These are phyloP conservation scores for Rhodotorula sphaerocarpa DNA, from an alignment of 768 basidiomycete genomes.

Conservation along the genomic window DNA sequence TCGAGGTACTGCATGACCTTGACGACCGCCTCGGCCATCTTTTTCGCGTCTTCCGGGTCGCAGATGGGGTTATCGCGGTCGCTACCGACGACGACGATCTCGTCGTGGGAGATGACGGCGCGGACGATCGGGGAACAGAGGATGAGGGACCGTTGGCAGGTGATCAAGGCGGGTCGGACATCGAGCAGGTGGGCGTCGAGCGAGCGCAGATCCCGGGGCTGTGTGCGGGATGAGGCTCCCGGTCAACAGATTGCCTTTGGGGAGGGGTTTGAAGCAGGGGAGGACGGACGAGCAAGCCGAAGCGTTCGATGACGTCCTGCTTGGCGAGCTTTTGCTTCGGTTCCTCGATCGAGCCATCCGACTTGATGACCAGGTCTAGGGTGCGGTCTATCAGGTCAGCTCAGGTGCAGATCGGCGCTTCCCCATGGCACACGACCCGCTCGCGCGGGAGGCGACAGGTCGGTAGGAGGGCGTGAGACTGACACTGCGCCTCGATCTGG, in stretches of 20 bases:
- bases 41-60: conserved; percentile 1
- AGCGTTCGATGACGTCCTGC: conserved; percentile 8
- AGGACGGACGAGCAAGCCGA: conserved; percentile 10
- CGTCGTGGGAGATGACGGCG: conserved; percentile 22
- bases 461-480: neutral
- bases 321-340: conserved; percentile 15
- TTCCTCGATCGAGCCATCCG: conserved; percentile 17
- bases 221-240: neutral
- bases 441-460: neutral
- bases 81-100: conserved; percentile 18
- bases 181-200: conserved; percentile 35
- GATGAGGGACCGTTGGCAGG: conserved; percentile 16
- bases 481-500: conserved; percentile 18
- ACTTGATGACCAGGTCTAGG: conserved; percentile 1
- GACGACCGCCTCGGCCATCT: conserved; percentile 17
- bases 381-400: neutral
- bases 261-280: no score
- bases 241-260: no score
- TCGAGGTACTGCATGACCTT: conserved; percentile 21
- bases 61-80: conserved; percentile 31
- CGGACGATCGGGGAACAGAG: conserved; percentile 26
- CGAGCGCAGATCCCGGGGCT: conserved; percentile 31
- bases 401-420: no score
- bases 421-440: neutral
- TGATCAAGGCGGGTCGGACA: conserved; percentile 28